A percentile compares a stretch with the other conserved stretches of the same genome.
Conservation (phyloP, 331 rosid genomes). For the Quercus lobata region DNA sequence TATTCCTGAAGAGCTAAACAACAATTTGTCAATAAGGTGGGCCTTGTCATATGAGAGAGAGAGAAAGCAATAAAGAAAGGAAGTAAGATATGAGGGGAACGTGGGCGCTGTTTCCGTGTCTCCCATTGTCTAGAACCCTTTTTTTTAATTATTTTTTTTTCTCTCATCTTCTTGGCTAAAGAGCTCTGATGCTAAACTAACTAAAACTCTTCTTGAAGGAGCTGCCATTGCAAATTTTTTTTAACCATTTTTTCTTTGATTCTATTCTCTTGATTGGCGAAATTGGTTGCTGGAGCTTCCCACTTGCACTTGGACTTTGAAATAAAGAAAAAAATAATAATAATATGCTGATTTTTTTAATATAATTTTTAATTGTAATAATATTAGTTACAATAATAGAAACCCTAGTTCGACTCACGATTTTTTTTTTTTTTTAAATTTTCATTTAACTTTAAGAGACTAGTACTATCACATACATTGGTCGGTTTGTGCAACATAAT, state of each 20-base stretch:
- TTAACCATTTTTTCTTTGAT: slow-evolving; percentile 21
- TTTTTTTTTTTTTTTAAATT: too few relatives aligned
- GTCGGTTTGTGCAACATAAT: not conserved
- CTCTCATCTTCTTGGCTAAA: slow-evolving; percentile 77
- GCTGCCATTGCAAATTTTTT: slow-evolving; percentile 34
- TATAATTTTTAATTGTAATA: too few relatives aligned
- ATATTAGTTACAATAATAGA: too few relatives aligned
- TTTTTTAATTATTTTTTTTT: slow-evolving; percentile 30
- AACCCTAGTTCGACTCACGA: too few relatives aligned
- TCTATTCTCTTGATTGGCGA: slow-evolving; percentile 40
- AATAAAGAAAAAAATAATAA: not conserved
- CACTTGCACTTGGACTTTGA: slow-evolving; percentile 45
- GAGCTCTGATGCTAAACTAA: slow-evolving; percentile 81
- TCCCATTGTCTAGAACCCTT: slow-evolving; percentile 55
- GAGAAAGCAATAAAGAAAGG: slow-evolving; percentile 33
- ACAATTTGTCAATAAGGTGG: slow-evolving; percentile 38
- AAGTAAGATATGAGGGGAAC: slow-evolving; percentile 65
- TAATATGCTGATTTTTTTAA: not conserved
- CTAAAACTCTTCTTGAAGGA: slow-evolving; percentile 51
- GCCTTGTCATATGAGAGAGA: slow-evolving; percentile 19
- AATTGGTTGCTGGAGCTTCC: slow-evolving; percentile 20
- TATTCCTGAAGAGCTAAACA: slow-evolving; percentile 50
- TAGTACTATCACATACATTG: not conserved
- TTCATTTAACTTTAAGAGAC: too few relatives aligned
- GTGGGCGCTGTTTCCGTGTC: slow-evolving; percentile 99